Base-by-base conservation (phyloP, 2,329 filamentous ascomycete species). In the Geosmithia flava region DNA sequence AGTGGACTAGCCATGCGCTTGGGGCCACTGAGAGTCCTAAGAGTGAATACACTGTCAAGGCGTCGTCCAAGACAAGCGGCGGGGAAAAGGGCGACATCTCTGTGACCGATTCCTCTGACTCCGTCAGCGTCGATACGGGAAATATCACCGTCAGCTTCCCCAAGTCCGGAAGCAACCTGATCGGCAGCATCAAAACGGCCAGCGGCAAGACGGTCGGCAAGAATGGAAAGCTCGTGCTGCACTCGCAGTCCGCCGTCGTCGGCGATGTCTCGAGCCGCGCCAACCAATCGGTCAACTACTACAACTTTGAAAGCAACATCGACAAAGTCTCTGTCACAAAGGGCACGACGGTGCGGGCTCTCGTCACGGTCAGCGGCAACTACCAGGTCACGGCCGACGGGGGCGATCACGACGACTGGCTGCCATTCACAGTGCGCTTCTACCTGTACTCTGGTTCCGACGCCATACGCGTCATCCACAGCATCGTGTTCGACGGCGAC, bases 1-100 rank as follows among this genome's bases (percentile, higher is more conserved):
- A 80, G 55, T 81, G 77, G 77, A 77, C 72, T 2, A 75, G 67
- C 3, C 77, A 80, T 54, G 75, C 76, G 0, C 59, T 80, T 43
- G 59, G 67, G 19, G 67, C 61, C 10, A 65, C 66, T 4, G 65
- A 69, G 2, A 56, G 52, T 0, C 57, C 65, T 10, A 56, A 61
- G 4, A 63, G 67, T 15, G 60, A 64, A n/a, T 76, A 76, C 54
- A 69, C 59, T 2, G 50, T 61, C 47, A 53, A 51, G 39, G 56
- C 53, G 33, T 50, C 49, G 2, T 8, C 40, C 40, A 16, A 42
- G 16, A 41, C 7, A 17, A 15, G 19, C 17, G 33, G 16, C 13
- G 13, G 30, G 27, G 8, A 45, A 37, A 45, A 15, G 27, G 41
- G 39, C 11, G 27, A 10, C 5, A 20, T 54, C 20, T 49, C 47